These are phyloP conservation scores for Pythium sukuiense DNA, from an alignment of 352 stramenopile genomes.

Conservation along the genomic window DNA sequence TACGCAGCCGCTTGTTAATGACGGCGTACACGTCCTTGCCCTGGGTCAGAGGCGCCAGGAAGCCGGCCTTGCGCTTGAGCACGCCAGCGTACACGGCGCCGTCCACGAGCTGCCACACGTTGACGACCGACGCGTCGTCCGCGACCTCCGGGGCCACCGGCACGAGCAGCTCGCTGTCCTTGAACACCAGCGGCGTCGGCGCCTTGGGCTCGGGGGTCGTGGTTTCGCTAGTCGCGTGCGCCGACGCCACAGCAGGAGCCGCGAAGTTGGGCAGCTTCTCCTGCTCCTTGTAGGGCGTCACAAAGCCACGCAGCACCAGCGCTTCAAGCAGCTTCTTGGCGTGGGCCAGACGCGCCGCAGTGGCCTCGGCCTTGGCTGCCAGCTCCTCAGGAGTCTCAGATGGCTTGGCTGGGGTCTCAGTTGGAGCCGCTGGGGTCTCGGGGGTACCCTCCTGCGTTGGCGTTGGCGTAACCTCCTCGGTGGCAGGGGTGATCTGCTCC, in stretches of 20 bases:
- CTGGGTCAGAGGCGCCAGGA: constrained; percentile 53
- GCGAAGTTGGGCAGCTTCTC: constrained; percentile 37
- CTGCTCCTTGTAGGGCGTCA: constrained; percentile 32
- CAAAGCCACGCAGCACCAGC: constrained; percentile 28
- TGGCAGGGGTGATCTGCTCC: neutral
- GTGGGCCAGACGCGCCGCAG: constrained; percentile 5
- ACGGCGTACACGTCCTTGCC: constrained; percentile 60
- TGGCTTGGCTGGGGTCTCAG: neutral
- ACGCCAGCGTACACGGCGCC: constrained; percentile 22
- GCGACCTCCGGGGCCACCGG: constrained; percentile 38
- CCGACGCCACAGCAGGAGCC: neutral
- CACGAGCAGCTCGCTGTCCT: constrained; percentile 49
- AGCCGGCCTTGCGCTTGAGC: constrained; percentile 61
- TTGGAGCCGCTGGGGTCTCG: neutral
- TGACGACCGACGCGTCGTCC: constrained; percentile 33
- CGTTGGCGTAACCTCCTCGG: neutral
- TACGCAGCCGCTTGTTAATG: constrained; percentile 44
- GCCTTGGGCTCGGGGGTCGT: neutral
- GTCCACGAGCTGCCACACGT: constrained; percentile 25
- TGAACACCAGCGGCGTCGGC: constrained; percentile 39
- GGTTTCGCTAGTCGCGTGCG: neutral
- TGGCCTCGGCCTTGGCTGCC: constrained; percentile 9
- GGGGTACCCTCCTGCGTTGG: too few species aligned
- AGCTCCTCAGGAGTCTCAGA: constrained; percentile 3
- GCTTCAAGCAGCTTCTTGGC: constrained; percentile 30